These are phyloP conservation scores for Kuraishia floccosa DNA, from an alignment of 805 yeast genomes.

Conservation along the genomic window DNA sequence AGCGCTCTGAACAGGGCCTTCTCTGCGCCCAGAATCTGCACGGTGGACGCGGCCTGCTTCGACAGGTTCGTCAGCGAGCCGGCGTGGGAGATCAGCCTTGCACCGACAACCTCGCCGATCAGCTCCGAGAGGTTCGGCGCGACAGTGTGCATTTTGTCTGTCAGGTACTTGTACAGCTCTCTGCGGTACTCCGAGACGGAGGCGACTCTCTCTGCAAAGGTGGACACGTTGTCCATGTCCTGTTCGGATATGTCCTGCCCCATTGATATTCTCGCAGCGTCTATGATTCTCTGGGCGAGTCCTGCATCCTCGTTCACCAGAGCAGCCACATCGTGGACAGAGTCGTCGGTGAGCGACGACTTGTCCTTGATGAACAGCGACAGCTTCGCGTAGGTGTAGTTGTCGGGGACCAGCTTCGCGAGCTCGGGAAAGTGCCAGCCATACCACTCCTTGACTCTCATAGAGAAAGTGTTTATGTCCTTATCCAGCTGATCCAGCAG, in stretches of 20 bases:
- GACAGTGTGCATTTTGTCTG: constrained; percentile 94
- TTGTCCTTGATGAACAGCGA: constrained; percentile 81
- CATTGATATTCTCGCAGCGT: constrained; percentile 95
- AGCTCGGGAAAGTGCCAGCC: constrained; percentile 99
- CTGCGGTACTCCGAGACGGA: constrained; percentile 85
- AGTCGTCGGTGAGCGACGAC: constrained; percentile 66
- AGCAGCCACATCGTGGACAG: constrained; percentile 85
- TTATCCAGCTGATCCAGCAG: constrained; percentile 94
- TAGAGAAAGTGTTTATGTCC: constrained; percentile 93
- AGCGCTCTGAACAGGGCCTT: constrained; percentile 98
- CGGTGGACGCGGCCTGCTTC: constrained; percentile 98
- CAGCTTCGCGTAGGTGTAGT: constrained; percentile 75
- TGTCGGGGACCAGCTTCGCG: constrained; percentile 84
- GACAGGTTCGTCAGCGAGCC: constrained; percentile 95
- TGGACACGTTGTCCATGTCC: constrained; percentile 84
- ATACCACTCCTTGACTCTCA: constrained; percentile 98
- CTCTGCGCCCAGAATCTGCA: constrained; percentile 97
- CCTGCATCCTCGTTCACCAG: constrained; percentile 87
- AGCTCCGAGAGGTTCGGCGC: constrained; percentile 96
- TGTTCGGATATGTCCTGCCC: constrained; percentile 95
- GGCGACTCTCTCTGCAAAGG: constrained; percentile 91
- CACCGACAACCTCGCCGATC: constrained; percentile 98
- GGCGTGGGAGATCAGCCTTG: constrained; percentile 95
- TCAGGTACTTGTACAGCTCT: constrained; percentile 72
- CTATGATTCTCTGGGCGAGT: constrained; percentile 81